These are phyloP conservation scores for Nemania abortiva DNA, from an alignment of 2,329 filamentous ascomycete genomes.

Conservation along the genomic window DNA sequence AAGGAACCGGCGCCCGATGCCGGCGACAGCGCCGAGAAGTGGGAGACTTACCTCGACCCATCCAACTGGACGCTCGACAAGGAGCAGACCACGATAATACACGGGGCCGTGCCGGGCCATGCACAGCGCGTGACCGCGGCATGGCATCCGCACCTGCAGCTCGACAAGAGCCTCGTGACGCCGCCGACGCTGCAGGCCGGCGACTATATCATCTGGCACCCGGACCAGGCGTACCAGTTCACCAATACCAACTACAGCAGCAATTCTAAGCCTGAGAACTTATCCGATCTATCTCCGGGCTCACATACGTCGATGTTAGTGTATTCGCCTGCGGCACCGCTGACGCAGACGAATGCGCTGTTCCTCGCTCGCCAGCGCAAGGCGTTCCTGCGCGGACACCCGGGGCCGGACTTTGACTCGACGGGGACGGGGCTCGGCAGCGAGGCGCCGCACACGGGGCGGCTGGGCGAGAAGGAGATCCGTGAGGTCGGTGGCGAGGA, in stretches of 20 bases:
- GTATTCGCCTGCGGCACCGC: conserved; percentile 66
- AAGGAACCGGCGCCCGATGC: conserved; percentile 57
- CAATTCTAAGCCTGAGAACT: conserved; percentile 32
- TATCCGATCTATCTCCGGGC: not conserved
- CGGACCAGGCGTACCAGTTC: conserved; percentile 68
- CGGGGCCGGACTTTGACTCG: conserved; percentile 68
- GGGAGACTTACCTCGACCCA: conserved; percentile 63
- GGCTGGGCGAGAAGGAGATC: conserved; percentile 65
- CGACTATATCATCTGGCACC: conserved; percentile 71
- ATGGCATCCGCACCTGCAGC: conserved; percentile 68
- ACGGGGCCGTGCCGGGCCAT: conserved; percentile 69
- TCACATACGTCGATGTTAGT: conserved; percentile 61
- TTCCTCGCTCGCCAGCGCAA: conserved; percentile 69
- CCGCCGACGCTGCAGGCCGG: conserved; percentile 66
- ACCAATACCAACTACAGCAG: conserved; percentile 51
- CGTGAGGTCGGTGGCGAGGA: conserved; percentile 63
- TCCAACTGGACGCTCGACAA: conserved; percentile 58
- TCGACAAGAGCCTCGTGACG: conserved; percentile 66
- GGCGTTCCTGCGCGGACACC: conserved; percentile 66
- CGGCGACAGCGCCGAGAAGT: conserved; percentile 50
- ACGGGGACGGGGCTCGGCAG: conserved; percentile 63
- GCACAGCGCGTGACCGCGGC: conserved; percentile 68
- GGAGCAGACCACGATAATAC: conserved; percentile 67
- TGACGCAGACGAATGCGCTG: conserved; percentile 69
- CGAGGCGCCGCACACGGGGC: conserved; percentile 63